A percentile compares a stretch with the other conserved stretches of the same genome.
Conservation (phyloP, 768 basidiomycete species). For the Lentinula raphanica region DNA sequence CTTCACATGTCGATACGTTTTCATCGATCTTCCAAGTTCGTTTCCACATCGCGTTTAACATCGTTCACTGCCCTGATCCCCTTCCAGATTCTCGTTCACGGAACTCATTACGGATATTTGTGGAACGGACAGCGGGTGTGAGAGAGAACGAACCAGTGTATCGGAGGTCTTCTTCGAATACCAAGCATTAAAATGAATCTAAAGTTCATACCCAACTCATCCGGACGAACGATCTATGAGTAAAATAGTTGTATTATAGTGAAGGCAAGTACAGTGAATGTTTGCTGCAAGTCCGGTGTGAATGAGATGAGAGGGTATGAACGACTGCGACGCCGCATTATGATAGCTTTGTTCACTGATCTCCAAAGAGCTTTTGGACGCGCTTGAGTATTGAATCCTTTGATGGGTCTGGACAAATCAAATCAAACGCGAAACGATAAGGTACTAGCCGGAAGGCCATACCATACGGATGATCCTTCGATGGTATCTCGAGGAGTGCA, state of each 20-base stretch:
- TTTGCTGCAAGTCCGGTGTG: background rate
- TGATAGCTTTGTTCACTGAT: conserved; percentile 38
- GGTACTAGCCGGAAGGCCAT: conserved; percentile 24
- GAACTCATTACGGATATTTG: conserved; percentile 62
- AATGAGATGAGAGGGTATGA: background rate
- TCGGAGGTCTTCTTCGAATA: conserved; percentile 51
- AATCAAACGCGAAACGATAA: conserved; percentile 1
- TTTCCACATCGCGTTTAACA: conserved; percentile 25
- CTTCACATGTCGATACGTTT: conserved; percentile 72
- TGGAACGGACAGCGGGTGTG: conserved; percentile 62
- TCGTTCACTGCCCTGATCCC: conserved; percentile 5
- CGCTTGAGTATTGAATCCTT: conserved; percentile 96
- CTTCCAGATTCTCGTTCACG: conserved; percentile 53
- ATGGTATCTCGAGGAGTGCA: conserved; percentile 94
- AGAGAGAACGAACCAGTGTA: conserved; percentile 68
- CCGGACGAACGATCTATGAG: conserved; percentile 12
- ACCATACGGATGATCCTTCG: conserved; percentile 99
- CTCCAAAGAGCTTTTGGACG: conserved; percentile 94
- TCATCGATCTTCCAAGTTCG: conserved; percentile 77
- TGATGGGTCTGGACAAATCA: conserved; percentile 63
- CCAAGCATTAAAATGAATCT: background rate
- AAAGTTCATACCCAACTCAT: conserved; percentile 16
- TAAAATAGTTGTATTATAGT: background rate
- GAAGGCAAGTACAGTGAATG: conserved; percentile 5
- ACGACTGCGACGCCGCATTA: conserved; percentile 5